These are phyloP conservation scores for Fusarium kyushuense DNA, from an alignment of 2,329 filamentous ascomycete genomes.

Conservation along the genomic window DNA sequence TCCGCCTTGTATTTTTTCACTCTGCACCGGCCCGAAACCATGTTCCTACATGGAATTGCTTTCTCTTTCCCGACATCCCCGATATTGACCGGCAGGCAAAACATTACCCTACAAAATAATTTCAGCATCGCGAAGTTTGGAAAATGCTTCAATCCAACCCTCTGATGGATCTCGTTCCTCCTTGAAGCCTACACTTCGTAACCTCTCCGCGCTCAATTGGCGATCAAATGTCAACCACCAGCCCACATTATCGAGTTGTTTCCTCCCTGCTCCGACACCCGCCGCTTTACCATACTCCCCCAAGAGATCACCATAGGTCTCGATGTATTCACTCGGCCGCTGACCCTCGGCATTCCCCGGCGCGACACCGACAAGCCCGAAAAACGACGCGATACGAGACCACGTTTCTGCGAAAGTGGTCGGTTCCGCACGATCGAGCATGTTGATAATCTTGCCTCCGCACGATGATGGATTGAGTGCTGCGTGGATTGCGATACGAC, in stretches of 20 bases:
- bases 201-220: slow-evolving; percentile 57
- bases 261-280: slow-evolving; percentile 54
- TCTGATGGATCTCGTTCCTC: slow-evolving; percentile 54
- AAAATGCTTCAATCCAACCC: slow-evolving; percentile 17
- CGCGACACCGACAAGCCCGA: slow-evolving; percentile 4
- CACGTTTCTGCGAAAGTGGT: slow-evolving; percentile 39
- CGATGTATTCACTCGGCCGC: slow-evolving; percentile 1
- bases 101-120: slow-evolving; percentile 2
- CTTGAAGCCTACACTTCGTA: slow-evolving; percentile 55
- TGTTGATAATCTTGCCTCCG: slow-evolving; percentile 51
- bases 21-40: neutral
- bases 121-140: neutral
- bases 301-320: neutral
- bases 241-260: slow-evolving; percentile 59
- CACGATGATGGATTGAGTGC: slow-evolving; percentile 47
- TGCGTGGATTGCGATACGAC: slow-evolving; percentile 49
- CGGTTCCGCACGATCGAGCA: slow-evolving; percentile 48
- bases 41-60: neutral
- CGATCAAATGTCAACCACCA: slow-evolving; percentile 62
- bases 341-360: neutral
- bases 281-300: slow-evolving; percentile 35
- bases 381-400: slow-evolving; percentile 6
- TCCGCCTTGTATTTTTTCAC: neutral
- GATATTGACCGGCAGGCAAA: neutral
- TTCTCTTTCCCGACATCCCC: neutral